These are phyloP conservation scores for Fusarium domesticum DNA, from an alignment of 2,329 filamentous ascomycete species.

Conservation along the genomic window DNA sequence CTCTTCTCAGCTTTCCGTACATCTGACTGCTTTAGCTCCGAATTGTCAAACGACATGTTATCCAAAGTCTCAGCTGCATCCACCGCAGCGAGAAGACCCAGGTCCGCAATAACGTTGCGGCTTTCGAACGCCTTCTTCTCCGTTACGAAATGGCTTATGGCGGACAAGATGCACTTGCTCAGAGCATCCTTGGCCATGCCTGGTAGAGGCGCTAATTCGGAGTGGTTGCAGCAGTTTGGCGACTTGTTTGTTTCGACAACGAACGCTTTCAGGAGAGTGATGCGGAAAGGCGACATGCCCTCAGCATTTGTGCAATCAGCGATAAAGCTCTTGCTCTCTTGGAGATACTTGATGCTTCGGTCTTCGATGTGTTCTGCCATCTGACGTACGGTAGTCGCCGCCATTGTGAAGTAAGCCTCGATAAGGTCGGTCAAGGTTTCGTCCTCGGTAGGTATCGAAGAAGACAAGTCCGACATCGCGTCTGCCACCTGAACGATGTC, in stretches of 20 bases:
- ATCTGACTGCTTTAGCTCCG: constrained; percentile 31
- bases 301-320: constrained; percentile 22
- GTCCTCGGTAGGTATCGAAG: constrained; percentile 23
- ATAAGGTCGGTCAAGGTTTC: constrained; percentile 33
- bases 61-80: constrained; percentile 31
- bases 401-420: constrained; percentile 33
- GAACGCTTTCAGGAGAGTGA: constrained; percentile 38
- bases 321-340: constrained; percentile 28
- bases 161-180: constrained; percentile 25
- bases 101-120: constrained; percentile 19
- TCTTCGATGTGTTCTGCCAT: constrained; percentile 45
- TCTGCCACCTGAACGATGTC: constrained; percentile 37
- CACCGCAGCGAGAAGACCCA: constrained; percentile 34
- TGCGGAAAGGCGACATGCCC: constrained; percentile 31
- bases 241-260: constrained; percentile 29
- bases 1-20: constrained; percentile 37
- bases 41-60: constrained; percentile 16
- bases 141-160: constrained; percentile 28
- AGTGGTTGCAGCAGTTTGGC: constrained; percentile 25
- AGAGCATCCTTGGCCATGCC: constrained; percentile 28
- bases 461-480: constrained; percentile 29
- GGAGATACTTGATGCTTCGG: constrained; percentile 42
- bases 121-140: constrained; percentile 32
- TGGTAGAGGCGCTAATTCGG: constrained; percentile 24
- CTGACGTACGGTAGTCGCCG: constrained; percentile 38